Conservation (phyloP, 2,329 filamentous ascomycete genomes). For the Magnaporthiopsis poae region DNA sequence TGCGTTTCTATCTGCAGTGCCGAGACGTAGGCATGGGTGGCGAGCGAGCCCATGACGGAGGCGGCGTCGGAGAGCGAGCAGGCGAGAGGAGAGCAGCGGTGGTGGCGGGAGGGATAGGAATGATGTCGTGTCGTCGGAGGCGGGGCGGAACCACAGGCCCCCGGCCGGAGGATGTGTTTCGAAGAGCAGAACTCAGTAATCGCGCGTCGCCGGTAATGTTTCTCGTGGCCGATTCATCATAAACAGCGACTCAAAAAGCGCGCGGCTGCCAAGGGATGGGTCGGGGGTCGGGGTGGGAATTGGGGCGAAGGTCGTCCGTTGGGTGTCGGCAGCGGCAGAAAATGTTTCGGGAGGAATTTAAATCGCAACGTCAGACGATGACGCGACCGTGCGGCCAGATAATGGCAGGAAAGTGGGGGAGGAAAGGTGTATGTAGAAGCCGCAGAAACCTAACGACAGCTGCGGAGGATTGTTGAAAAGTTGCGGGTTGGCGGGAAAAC, state of each 20-base stretch:
- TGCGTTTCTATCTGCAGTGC: constrained; percentile 6
- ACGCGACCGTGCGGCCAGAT: neutral
- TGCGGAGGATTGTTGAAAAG: neutral
- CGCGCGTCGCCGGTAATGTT: neutral
- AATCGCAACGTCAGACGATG: neutral
- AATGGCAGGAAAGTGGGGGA: too few relatives aligned
- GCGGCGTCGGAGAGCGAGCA: constrained; percentile 2
- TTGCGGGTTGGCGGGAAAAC: neutral
- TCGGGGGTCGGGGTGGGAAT: neutral
- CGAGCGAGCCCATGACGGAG: constrained; percentile 16
- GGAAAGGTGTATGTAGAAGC: neutral
- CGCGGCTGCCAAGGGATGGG: too few relatives aligned
- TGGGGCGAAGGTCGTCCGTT: neutral
- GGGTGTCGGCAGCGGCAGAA: neutral
- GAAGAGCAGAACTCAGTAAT: neutral
- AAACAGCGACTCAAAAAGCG: neutral
- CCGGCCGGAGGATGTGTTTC: constrained; percentile 1
- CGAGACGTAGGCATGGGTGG: constrained; percentile 11
- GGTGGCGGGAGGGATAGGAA: neutral
- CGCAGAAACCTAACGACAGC: too few relatives aligned
- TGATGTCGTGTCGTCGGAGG: neutral
- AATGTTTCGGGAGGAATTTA: neutral
- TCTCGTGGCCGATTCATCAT: constrained; percentile 4
- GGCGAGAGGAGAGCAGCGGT: neutral
- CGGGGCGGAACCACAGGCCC: constrained; percentile 2